Percentiles rank a stretch among this genome's conserved stretches.
phyloP scores from a whole-genome alignment of 2,329 filamentous ascomycete genomes.

The Pseudocercospora cruenta region DNA sequence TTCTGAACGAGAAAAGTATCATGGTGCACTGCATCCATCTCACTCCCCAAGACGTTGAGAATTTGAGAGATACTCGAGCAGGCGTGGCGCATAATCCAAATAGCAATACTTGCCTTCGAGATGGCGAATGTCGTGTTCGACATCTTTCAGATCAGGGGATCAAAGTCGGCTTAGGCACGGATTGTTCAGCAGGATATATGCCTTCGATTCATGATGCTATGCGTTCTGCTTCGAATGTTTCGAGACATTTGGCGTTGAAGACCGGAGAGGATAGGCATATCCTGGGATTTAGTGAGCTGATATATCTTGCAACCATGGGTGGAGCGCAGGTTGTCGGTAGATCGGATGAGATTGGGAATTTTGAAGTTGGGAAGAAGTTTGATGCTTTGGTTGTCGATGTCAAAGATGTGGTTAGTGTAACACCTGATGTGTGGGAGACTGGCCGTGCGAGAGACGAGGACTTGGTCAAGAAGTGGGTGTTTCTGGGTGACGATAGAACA shows the following conservation, averaged over 20 bases:
- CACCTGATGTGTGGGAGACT: slow-evolving; percentile 14
- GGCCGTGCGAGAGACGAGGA: slow-evolving; percentile 9
- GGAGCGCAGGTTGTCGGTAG: slow-evolving; percentile 63
- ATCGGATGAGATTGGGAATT: slow-evolving; percentile 58
- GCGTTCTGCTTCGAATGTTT: slow-evolving; percentile 60
- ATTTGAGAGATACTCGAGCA: slow-evolving; percentile 54
- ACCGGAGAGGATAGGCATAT: slow-evolving; percentile 43
- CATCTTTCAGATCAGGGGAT: slow-evolving; percentile 61
- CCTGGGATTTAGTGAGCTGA: slow-evolving; percentile 41
- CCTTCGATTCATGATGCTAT: slow-evolving; percentile 63
- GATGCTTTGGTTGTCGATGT: slow-evolving; percentile 50
- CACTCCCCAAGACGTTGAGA: slow-evolving; percentile 58
- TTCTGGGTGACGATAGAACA: slow-evolving; percentile 22
- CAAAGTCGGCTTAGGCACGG: slow-evolving; percentile 69
- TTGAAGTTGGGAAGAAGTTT: slow-evolving; percentile 64
- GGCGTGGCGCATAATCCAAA: slow-evolving; percentile 68
- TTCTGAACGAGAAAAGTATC: slow-evolving; percentile 61
- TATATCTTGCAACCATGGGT: slow-evolving; percentile 64
- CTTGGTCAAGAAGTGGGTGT: slow-evolving; percentile 27
- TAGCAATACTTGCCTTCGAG: slow-evolving; percentile 68
- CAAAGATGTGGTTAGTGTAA: slow-evolving; percentile 22
- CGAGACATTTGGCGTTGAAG: slow-evolving; percentile 41
- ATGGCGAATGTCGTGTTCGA: slow-evolving; percentile 57
- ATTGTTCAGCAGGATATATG: slow-evolving; percentile 66
- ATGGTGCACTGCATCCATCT: slow-evolving; percentile 70